Base-by-base conservation (phyloP, 1,139 yeast species). In the Hyphopichia fennica region DNA sequence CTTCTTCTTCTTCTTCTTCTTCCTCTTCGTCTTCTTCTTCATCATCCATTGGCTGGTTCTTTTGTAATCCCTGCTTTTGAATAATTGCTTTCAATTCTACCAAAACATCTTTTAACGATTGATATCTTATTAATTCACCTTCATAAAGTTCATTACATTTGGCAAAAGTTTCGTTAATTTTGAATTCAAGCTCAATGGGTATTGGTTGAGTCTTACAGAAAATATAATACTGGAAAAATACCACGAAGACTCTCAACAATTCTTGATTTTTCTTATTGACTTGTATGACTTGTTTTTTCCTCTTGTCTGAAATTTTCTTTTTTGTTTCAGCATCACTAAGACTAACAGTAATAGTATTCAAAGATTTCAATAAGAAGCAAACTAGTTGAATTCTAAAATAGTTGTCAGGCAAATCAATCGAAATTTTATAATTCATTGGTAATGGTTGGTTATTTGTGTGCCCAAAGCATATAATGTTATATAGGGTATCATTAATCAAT, bases 221-320 rank as follows among this genome's bases (percentile, higher is more conserved):
- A n/a, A 79, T 62, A 54, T 88, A 90, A 57, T 80, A 89, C 54
- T 89, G 95, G 48, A 89, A 82, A 52, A 82, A 84, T 16, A 75
- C 72, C 48, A 85, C 54, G 48, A 85, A 78, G 3, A 75, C 58
- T 6, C 65, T 64, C 23, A 84, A 49, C 36, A 70, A 45, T 10
- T 60, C 62, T 43, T 59, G 48, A 33, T 33, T 39, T 33, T 42
- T 38, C 48, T 49, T 32, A 37, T 45, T 34, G 6, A 20, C 4
- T 9, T n/a, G n/a, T 8, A 19, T 19, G 13, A 17, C 18, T 15
- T 14, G 9, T 25, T 34, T 38, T 23, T 31, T 40, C 30, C 34
- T 31, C 17, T n/a, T 17, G 15, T 11, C 31, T n/a, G 31, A 14
- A 28, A 28, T 5, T 13, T 13, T 28, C 14, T 15, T 28, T 11